Conservation (phyloP, 208 protist genomes). For the Strigomonas culicis region DNA sequence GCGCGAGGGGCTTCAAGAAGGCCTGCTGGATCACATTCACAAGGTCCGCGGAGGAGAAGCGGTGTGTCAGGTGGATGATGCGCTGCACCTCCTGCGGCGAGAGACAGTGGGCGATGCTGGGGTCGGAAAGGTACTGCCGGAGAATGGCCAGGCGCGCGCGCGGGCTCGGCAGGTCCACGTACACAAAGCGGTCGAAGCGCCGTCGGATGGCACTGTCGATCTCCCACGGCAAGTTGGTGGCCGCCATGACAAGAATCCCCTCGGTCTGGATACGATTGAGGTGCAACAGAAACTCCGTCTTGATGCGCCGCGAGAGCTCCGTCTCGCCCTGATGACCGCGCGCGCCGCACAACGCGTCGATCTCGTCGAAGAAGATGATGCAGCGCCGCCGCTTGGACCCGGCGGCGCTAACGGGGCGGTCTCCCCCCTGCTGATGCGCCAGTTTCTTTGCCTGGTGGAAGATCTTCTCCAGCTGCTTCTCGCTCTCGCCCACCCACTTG, state of each 20-base stretch:
- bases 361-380: constrained; percentile 94
- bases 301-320: constrained; percentile 94
- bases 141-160: constrained; percentile 35
- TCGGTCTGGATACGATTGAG: constrained; percentile 45
- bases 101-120: constrained; percentile 34
- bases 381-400: constrained; percentile 22
- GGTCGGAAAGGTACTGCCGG: constrained; percentile 16
- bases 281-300: constrained; percentile 99
- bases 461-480: constrained; percentile 92
- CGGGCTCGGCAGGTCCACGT: constrained; percentile 67
- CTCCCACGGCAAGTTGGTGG: constrained; percentile 92
- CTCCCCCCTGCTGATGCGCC: background rate
- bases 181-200: constrained; percentile 87
- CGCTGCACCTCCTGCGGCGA: constrained; percentile 27
- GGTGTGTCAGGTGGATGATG: constrained; percentile 45
- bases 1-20: constrained; percentile 91
- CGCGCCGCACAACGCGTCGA: constrained; percentile 87
- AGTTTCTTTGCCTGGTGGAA: constrained; percentile 79
- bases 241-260: constrained; percentile 75
- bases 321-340: constrained; percentile 73
- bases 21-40: constrained; percentile 86
- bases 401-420: no score
- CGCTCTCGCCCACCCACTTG: constrained; percentile 98
- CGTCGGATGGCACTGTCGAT: constrained; percentile 85
- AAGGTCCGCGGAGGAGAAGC: constrained; percentile 94